Conservation (phyloP, 495 filamentous ascomycete species). For the Trichoderma gamsii region DNA sequence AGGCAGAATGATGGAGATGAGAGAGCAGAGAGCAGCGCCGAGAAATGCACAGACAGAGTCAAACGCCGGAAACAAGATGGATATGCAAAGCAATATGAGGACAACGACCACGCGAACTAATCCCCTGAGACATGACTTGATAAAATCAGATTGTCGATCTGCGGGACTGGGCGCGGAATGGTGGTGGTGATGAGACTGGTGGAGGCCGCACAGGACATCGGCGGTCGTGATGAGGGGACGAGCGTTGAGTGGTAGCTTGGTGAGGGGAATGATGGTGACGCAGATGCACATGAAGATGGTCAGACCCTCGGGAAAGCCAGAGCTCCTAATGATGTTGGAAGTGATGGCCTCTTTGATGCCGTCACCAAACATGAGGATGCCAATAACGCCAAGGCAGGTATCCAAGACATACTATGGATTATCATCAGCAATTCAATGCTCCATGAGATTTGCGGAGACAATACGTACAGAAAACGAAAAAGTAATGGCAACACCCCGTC, state of each 20-base stretch:
- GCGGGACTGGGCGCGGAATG: conserved; percentile 39
- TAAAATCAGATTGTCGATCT: conserved; percentile 49
- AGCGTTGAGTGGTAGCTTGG: conserved; percentile 88
- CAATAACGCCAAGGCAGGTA: conserved; percentile 69
- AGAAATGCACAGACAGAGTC: conserved; percentile 93
- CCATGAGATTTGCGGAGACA: neutral
- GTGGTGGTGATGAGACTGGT: conserved; percentile 45
- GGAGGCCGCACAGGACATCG: conserved; percentile 73
- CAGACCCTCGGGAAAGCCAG: conserved; percentile 68
- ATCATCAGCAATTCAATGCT: neutral
- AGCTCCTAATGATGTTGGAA: conserved; percentile 68
- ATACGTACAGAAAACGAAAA: conserved; percentile 79
- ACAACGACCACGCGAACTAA: conserved; percentile 51
- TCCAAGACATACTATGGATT: conserved; percentile 65
- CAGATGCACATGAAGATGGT: conserved; percentile 74
- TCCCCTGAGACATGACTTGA: conserved; percentile 54
- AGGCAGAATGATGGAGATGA: conserved; percentile 87
- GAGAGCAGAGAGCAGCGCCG: conserved; percentile 85
- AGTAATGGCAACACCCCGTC: conserved; percentile 66
- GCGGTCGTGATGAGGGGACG: conserved; percentile 80
- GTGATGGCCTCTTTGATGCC: conserved; percentile 81
- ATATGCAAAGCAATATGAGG: conserved; percentile 39
- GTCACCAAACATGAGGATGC: conserved; percentile 91
- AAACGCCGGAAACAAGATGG: conserved; percentile 81
- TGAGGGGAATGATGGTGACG: conserved; percentile 87